Evolutionary conservation across 2,329 filamentous ascomycete genomes (phyloP).

Genomic region (Aulographum hederae): DNA sequence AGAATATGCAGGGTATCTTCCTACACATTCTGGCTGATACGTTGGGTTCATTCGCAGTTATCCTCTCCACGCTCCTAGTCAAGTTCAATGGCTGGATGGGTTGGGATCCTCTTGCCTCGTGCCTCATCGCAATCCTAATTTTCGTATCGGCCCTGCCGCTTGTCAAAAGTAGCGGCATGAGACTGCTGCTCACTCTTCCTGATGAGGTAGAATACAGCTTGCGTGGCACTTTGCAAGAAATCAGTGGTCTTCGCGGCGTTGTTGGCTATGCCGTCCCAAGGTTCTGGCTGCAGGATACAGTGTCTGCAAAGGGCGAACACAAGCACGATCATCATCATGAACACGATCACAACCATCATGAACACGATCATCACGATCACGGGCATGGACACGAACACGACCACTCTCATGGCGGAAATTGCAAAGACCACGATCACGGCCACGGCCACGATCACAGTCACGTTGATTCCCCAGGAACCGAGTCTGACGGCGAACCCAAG

Average conservation of each 20-base stretch:
- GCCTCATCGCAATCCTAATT: slow-evolving; percentile 82
- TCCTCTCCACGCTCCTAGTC: slow-evolving; percentile 75
- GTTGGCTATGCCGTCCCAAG: slow-evolving; percentile 71
- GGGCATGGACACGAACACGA: slow-evolving; percentile 15
- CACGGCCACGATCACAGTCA: slow-evolving; percentile 13
- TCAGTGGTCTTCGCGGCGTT: slow-evolving; percentile 68
- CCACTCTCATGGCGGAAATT: slow-evolving; percentile 15
- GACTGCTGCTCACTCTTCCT: slow-evolving; percentile 68
- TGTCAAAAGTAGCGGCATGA: slow-evolving; percentile 66
- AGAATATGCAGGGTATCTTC: slow-evolving; percentile 98
- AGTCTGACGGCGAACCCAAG: slow-evolving; percentile 23
- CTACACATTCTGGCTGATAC: slow-evolving; percentile 90
- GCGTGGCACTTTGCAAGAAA: slow-evolving; percentile 67
- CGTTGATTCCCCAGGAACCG: slow-evolving; percentile 17
- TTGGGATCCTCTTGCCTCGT: slow-evolving; percentile 88
- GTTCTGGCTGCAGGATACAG: slow-evolving; percentile 74
- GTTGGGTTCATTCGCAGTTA: slow-evolving; percentile 83
- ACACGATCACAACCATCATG: slow-evolving; percentile 13
- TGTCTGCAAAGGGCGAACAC: slow-evolving; percentile 21
- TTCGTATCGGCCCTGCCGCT: slow-evolving; percentile 82
- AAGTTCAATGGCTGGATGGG: slow-evolving; percentile 79
- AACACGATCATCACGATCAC: slow-evolving; percentile 15
- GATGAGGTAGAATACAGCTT: slow-evolving; percentile 75
- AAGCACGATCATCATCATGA: slow-evolving; percentile 17
- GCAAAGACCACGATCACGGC: slow-evolving; percentile 12